Conservation (phyloP, 2,329 filamentous ascomycete genomes). For the Rutstroemia sp. region DNA sequence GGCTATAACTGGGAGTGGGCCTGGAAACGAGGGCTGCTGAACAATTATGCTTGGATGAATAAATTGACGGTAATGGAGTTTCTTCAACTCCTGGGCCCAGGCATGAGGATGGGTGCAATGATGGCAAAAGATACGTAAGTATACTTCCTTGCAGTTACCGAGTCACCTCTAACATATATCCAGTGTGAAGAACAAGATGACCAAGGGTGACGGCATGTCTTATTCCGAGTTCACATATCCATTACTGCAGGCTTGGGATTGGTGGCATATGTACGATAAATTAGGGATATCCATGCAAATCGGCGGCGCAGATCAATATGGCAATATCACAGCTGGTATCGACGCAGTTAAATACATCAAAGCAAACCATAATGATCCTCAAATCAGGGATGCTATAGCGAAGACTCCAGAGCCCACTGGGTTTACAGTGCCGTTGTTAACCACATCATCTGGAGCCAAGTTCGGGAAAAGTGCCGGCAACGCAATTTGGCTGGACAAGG, state of each 20-base stretch:
- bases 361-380: constrained; percentile 43
- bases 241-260: constrained; percentile 91
- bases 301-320: constrained; percentile 91
- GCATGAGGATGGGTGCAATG: constrained; percentile 78
- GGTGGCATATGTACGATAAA: constrained; percentile 75
- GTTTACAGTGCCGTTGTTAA: constrained; percentile 85
- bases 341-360: constrained; percentile 75
- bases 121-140: constrained; percentile 79
- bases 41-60: constrained; percentile 82
- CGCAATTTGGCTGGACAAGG: constrained; percentile 82
- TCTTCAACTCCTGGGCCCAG: constrained; percentile 62
- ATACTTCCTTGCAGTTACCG: neutral
- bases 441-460: constrained; percentile 77
- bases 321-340: constrained; percentile 88
- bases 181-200: constrained; percentile 70
- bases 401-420: constrained; percentile 53
- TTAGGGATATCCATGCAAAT: constrained; percentile 75
- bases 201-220: constrained; percentile 86
- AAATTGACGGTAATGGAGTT: constrained; percentile 66
- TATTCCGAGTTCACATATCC: constrained; percentile 92
- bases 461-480: constrained; percentile 95
- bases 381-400: constrained; percentile 37
- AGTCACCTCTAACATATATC: neutral
- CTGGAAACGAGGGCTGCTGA: constrained; percentile 61
- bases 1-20: constrained; percentile 59